phyloP scores from a whole-genome alignment of 2,329 filamentous ascomycete species.

The Sporothrix protearum region DNA sequence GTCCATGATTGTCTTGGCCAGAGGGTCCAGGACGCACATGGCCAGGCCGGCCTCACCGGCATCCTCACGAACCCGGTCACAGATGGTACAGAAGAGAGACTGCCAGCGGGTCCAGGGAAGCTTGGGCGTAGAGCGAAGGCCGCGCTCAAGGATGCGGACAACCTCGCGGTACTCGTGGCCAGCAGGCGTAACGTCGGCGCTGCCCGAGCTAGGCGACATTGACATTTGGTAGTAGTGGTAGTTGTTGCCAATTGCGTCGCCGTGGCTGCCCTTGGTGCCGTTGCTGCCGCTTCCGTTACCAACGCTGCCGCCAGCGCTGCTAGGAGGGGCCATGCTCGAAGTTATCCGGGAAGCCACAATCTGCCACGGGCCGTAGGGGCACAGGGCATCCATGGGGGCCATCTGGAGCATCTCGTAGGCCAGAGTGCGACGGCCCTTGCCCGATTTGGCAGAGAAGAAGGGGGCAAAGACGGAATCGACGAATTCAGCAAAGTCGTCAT shows the following conservation, averaged over 20 bases:
- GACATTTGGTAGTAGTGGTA: conserved; percentile 21
- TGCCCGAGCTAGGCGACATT: conserved; percentile 12
- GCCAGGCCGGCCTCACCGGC: conserved; percentile 65
- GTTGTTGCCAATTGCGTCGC: neutral
- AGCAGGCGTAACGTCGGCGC: conserved; percentile 44
- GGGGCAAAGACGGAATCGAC: conserved; percentile 54
- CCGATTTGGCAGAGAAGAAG: conserved; percentile 53
- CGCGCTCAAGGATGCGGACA: conserved; percentile 62
- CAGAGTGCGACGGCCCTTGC: conserved; percentile 45
- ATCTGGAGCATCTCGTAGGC: conserved; percentile 51
- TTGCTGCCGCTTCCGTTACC: conserved; percentile 17
- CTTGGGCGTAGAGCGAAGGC: conserved; percentile 50
- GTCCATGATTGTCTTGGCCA: conserved; percentile 56
- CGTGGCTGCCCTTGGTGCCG: neutral
- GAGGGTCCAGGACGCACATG: conserved; percentile 65
- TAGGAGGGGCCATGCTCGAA: conserved; percentile 40
- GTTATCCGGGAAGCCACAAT: conserved; percentile 48
- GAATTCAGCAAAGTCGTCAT: conserved; percentile 45
- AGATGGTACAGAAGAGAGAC: conserved; percentile 55
- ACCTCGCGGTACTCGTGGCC: conserved; percentile 68
- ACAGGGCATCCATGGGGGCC: conserved; percentile 44
- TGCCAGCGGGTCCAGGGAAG: conserved; percentile 49
- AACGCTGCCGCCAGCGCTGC: neutral
- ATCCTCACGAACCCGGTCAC: conserved; percentile 56
- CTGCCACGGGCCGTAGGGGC: conserved; percentile 51